Conservation (phyloP, 768 basidiomycete species). For the Sarcomyxa edulis region DNA sequence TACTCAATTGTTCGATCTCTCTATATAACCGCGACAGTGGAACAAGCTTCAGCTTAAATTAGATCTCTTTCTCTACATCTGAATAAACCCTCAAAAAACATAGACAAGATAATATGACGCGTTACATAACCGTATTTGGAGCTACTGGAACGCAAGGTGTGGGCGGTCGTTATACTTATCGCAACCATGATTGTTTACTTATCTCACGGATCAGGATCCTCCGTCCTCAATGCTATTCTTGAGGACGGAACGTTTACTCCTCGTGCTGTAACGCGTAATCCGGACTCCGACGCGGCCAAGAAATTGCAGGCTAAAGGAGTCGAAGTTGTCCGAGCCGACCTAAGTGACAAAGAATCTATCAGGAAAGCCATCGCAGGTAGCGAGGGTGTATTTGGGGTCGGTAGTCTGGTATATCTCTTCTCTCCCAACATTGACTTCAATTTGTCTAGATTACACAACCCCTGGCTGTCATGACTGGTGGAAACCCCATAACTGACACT, state of each 20-base stretch:
- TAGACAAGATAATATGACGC: no score
- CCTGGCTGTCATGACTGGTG: no score
- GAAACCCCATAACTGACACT: no score
- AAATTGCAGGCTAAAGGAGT: slow-evolving; percentile 5
- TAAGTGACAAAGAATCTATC: slow-evolving; percentile 9
- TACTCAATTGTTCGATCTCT: no score
- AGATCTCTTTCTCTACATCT: no score
- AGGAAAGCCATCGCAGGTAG: slow-evolving; percentile 11
- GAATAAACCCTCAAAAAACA: no score
- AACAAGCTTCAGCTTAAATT: no score
- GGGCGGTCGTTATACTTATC: background rate
- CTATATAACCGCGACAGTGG: no score
- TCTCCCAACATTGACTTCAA: no score
- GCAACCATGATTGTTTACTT: background rate
- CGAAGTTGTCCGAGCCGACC: slow-evolving; percentile 12
- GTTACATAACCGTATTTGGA: slow-evolving; percentile 8
- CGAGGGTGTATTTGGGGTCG: slow-evolving; percentile 14
- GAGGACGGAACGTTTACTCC: slow-evolving; percentile 13
- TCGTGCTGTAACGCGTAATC: slow-evolving; percentile 12
- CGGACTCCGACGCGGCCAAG: slow-evolving; percentile 5
- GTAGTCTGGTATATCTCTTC: background rate
- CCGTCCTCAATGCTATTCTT: slow-evolving; percentile 11
- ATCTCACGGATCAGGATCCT: slow-evolving; percentile 1
- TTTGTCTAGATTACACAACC: no score
- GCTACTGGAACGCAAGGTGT: slow-evolving; percentile 8